These are phyloP conservation scores for Acanthochlamys bracteata DNA, from an alignment of 106 monocot species.

Conservation along the genomic window DNA sequence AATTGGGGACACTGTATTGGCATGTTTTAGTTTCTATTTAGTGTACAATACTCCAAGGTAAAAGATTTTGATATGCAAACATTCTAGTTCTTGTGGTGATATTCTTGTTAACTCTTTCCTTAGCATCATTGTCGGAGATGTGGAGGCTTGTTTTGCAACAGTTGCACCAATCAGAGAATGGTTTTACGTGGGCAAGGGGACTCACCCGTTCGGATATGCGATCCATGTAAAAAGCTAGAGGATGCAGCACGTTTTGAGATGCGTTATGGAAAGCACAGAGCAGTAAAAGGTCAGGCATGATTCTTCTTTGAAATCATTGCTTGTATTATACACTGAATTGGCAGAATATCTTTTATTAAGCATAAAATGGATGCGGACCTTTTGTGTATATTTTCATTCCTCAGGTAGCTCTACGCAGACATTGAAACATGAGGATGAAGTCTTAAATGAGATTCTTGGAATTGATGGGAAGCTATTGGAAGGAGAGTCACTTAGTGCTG, in stretches of 20 bases:
- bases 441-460: slow-evolving; percentile 39
- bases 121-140: slow-evolving; percentile 99
- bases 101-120: slow-evolving; percentile 8
- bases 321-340: no score
- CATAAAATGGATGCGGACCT: no score
- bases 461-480: slow-evolving; percentile 33
- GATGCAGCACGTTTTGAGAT: slow-evolving; percentile 83
- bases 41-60: no score
- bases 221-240: slow-evolving; percentile 92
- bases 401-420: slow-evolving; percentile 36
- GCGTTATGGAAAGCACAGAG: slow-evolving; percentile 59
- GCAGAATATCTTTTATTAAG: no score
- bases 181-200: slow-evolving; percentile 93
- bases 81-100: no score
- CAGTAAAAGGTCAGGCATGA: slow-evolving; percentile 41
- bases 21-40: no score
- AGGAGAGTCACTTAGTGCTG: slow-evolving; percentile 9
- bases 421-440: slow-evolving; percentile 44
- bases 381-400: neutral
- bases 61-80: no score
- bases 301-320: no score
- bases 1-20: no score
- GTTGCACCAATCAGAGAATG: slow-evolving; percentile 91
- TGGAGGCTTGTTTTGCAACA: slow-evolving; percentile 91
- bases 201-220: slow-evolving; percentile 85